These are phyloP conservation scores for Colletotrichum sp. DNA, from an alignment of 2,329 filamentous ascomycete species.

Conservation along the genomic window DNA sequence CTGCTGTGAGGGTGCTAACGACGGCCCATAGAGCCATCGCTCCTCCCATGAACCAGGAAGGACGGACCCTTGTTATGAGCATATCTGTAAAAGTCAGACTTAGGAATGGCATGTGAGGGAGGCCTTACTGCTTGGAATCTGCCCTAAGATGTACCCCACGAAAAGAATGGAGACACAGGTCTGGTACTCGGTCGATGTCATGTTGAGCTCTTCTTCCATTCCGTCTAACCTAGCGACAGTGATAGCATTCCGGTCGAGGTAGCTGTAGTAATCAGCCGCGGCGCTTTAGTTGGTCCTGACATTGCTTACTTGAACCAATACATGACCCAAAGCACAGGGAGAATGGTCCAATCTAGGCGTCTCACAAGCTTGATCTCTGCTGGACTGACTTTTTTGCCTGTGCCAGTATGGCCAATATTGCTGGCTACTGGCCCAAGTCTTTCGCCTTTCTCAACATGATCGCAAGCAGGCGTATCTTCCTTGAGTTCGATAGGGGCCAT, in stretches of 20 bases:
- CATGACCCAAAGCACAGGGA: slow-evolving; percentile 40
- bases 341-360: slow-evolving; percentile 35
- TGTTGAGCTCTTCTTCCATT: slow-evolving; percentile 29
- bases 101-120: not conserved
- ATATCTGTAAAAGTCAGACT: not conserved
- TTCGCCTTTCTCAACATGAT: not conserved
- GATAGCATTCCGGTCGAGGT: slow-evolving; percentile 26
- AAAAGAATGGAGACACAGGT: slow-evolving; percentile 26
- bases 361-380: slow-evolving; percentile 41
- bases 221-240: slow-evolving; percentile 13
- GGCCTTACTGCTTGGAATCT: slow-evolving; percentile 33
- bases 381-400: slow-evolving; percentile 40
- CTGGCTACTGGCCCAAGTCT: not conserved
- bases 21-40: slow-evolving; percentile 17
- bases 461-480: not conserved
- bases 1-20: slow-evolving; percentile 29
- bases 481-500: not conserved
- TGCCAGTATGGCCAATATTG: slow-evolving; percentile 37
- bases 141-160: slow-evolving; percentile 32
- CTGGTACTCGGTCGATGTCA: slow-evolving; percentile 31
- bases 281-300: not conserved
- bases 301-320: slow-evolving; percentile 19
- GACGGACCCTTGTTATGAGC: slow-evolving; percentile 12
- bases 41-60: slow-evolving; percentile 3
- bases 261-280: not conserved